phyloP scores from a whole-genome alignment of 2,329 filamentous ascomycete genomes.

The Colletotrichum horii region DNA sequence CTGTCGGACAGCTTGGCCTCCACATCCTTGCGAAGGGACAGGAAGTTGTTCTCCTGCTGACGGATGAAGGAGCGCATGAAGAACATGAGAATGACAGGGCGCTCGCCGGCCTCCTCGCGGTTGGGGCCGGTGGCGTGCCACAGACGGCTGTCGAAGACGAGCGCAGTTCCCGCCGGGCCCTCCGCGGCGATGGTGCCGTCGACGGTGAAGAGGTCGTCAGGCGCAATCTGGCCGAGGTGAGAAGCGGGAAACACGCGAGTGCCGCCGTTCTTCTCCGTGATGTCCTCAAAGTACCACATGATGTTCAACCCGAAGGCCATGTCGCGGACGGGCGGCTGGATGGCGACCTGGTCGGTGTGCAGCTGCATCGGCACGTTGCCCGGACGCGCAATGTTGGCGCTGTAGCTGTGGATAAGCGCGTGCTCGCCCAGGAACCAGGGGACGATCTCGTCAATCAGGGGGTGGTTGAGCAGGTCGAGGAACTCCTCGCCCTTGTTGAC shows the following conservation, averaged over 20 bases:
- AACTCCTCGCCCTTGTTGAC: constrained; percentile 12
- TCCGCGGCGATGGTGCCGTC: neutral
- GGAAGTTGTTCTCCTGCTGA: neutral
- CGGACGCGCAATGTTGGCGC: constrained; percentile 3
- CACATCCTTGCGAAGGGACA: constrained; percentile 3
- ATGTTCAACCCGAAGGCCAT: neutral
- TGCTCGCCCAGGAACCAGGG: constrained; percentile 4
- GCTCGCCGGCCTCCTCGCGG: neutral
- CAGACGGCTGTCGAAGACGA: neutral
- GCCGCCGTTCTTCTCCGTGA: neutral
- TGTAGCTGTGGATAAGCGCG: constrained; percentile 8
- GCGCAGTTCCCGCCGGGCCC: neutral
- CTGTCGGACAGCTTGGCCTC: constrained; percentile 4
- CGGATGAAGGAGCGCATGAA: constrained; percentile 8
- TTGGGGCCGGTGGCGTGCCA: neutral
- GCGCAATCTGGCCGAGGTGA: neutral
- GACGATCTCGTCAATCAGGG: constrained; percentile 1
- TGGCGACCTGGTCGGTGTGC: constrained; percentile 6
- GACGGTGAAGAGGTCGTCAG: neutral
- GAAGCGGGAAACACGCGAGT: neutral
- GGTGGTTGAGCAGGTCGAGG: neutral
- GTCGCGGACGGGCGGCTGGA: constrained; percentile 2
- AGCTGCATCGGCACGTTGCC: neutral
- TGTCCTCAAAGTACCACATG: neutral
- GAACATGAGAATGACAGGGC: constrained; percentile 1